Conservation (phyloP, 495 filamentous ascomycete species). For the Talaromyces trachyspermus region DNA sequence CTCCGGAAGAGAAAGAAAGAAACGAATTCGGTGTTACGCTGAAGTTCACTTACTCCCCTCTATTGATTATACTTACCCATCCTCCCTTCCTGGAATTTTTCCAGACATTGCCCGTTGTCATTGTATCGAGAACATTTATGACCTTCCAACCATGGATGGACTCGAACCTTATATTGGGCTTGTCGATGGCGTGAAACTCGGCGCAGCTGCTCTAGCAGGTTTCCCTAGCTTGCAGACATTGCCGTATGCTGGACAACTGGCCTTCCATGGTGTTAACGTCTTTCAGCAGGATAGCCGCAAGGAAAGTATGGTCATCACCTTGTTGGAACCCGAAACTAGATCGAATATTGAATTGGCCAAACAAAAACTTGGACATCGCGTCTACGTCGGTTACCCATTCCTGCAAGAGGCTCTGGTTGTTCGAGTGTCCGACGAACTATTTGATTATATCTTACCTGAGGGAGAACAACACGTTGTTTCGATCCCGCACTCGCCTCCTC, state of each 20-base stretch:
- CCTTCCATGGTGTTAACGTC: slow-evolving; percentile 89
- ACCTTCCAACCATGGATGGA: slow-evolving; percentile 86
- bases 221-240: slow-evolving; percentile 86
- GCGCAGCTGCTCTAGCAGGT: slow-evolving; percentile 73
- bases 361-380: slow-evolving; percentile 70
- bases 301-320: slow-evolving; percentile 88
- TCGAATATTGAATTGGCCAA: slow-evolving; percentile 67
- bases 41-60: slow-evolving; percentile 85
- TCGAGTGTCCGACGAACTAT: slow-evolving; percentile 87
- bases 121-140: slow-evolving; percentile 92
- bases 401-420: slow-evolving; percentile 87
- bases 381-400: slow-evolving; percentile 93
- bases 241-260: slow-evolving; percentile 68
- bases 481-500: slow-evolving; percentile 64
- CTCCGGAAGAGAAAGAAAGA: slow-evolving; percentile 64
- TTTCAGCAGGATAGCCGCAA: slow-evolving; percentile 96
- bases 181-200: slow-evolving; percentile 79
- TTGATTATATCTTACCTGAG: slow-evolving; percentile 69
- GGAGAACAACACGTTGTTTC: slow-evolving; percentile 53
- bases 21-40: slow-evolving; percentile 89
- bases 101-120: slow-evolving; percentile 80
- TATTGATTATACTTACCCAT: slow-evolving; percentile 72
- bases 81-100: slow-evolving; percentile 83
- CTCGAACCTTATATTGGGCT: slow-evolving; percentile 79
- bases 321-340: slow-evolving; percentile 64